These are phyloP conservation scores for Tremella fuciformis DNA, from an alignment of 768 basidiomycete species.

Conservation along the genomic window DNA sequence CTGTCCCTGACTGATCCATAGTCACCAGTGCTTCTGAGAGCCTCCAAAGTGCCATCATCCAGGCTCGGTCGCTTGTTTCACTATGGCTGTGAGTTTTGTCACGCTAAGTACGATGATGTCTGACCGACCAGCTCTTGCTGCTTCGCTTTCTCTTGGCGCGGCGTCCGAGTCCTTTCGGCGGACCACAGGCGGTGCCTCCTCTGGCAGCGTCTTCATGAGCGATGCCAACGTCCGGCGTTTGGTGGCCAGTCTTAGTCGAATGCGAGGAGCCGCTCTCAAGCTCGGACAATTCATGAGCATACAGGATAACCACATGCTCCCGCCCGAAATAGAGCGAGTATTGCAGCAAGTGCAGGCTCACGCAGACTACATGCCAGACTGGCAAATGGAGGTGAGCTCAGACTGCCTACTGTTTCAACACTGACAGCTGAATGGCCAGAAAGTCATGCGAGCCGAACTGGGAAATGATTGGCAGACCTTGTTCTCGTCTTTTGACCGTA, in stretches of 20 bases:
- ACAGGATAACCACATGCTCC: constrained; percentile 87
- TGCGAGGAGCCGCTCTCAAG: constrained; percentile 95
- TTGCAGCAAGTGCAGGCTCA: constrained; percentile 88
- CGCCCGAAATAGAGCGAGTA: constrained; percentile 80
- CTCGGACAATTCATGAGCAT: constrained; percentile 97
- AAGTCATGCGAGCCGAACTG: constrained; percentile 68
- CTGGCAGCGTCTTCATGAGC: constrained; percentile 70
- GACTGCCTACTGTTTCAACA: not conserved
- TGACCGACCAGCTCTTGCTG: constrained; percentile 70
- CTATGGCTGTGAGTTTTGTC: constrained; percentile 69
- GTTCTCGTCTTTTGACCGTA: constrained; percentile 73
- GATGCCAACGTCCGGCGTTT: constrained; percentile 86
- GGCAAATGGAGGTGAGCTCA: constrained; percentile 82
- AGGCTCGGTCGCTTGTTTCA: constrained; percentile 85
- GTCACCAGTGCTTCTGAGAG: constrained; percentile 49
- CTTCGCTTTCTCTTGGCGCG: constrained; percentile 82
- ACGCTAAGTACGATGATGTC: not conserved
- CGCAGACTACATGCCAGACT: constrained; percentile 98
- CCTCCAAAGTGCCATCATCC: constrained; percentile 88
- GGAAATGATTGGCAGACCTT: constrained; percentile 69
- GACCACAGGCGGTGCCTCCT: constrained; percentile 51
- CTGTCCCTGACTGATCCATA: constrained; percentile 10
- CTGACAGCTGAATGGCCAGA: constrained; percentile 53
- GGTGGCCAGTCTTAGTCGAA: constrained; percentile 86
- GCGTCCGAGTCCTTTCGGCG: constrained; percentile 81